Evolutionary conservation across 1,139 yeast species (phyloP).

Genomic region (Geotrichum bryndzae): DNA sequence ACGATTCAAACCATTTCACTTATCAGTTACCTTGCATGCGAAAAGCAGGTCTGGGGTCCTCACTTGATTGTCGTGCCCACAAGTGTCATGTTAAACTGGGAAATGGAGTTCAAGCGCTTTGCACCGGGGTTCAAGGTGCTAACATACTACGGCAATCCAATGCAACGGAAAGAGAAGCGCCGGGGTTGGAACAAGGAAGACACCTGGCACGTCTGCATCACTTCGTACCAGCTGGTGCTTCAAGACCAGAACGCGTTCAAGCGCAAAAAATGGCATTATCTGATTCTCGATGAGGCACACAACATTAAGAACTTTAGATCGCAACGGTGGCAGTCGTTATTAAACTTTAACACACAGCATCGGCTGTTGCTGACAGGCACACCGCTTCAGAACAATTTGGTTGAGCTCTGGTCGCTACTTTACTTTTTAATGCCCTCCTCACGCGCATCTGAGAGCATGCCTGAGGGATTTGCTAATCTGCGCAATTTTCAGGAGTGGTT

Average conservation of each 20-base stretch:
- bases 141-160: constrained; percentile 97
- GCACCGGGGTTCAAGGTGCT: constrained; percentile 96
- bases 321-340: constrained; percentile 91
- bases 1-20: constrained; percentile 94
- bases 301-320: constrained; percentile 94
- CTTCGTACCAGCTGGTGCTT: constrained; percentile 91
- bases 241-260: constrained; percentile 94
- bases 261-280: constrained; percentile 88
- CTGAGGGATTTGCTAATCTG: constrained; percentile 92
- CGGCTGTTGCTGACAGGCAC: constrained; percentile 90
- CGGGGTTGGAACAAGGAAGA: constrained; percentile 97
- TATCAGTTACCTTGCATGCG: constrained; percentile 83
- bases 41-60: constrained; percentile 95
- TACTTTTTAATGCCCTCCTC: constrained; percentile 94
- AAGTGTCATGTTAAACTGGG: constrained; percentile 98
- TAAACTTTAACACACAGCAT: constrained; percentile 88
- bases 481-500: constrained; percentile 98
- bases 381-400: constrained; percentile 84
- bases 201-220: constrained; percentile 93
- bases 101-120: constrained; percentile 96
- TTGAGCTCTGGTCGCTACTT: constrained; percentile 88
- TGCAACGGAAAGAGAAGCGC: constrained; percentile 90
- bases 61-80: constrained; percentile 96
- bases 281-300: constrained; percentile 98
- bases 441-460: constrained; percentile 60